Percentiles rank a stretch among this genome's conserved stretches.
Evolutionary conservation across 176 grass and related monocot genomes (phyloP).

Genomic region (Saccharum officinarum): DNA sequence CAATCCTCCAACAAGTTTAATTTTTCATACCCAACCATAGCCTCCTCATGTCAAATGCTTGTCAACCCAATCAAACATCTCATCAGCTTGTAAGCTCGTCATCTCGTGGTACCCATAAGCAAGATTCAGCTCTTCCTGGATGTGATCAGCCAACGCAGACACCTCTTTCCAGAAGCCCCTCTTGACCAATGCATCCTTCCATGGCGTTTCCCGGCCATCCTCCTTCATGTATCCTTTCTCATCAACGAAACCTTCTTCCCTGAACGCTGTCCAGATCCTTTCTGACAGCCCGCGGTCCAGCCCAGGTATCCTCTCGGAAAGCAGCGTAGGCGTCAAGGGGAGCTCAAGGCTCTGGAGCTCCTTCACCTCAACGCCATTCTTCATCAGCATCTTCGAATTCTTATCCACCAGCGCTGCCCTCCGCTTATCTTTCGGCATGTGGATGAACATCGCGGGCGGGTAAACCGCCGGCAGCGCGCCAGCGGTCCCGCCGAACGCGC

Average conservation of each 20-base stretch:
- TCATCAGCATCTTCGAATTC: slow-evolving; percentile 55
- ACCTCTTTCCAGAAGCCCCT: slow-evolving; percentile 44
- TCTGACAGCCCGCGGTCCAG: slow-evolving; percentile 38
- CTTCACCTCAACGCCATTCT: slow-evolving; percentile 55
- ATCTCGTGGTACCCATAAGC: slow-evolving; percentile 77
- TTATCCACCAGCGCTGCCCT: slow-evolving; percentile 46
- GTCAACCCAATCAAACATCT: slow-evolving; percentile 81
- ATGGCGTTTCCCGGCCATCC: slow-evolving; percentile 54
- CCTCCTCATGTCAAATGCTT: slow-evolving; percentile 24
- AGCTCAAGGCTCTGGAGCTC: slow-evolving; percentile 62
- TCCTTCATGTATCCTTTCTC: slow-evolving; percentile 59
- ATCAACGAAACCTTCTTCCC: slow-evolving; percentile 57
- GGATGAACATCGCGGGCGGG: slow-evolving; percentile 64
- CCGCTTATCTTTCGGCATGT: slow-evolving; percentile 74
- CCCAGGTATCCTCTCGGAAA: slow-evolving; percentile 58
- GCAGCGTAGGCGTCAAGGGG: slow-evolving; percentile 47
- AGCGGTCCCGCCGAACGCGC: slow-evolving; percentile 33
- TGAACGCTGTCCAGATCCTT: slow-evolving; percentile 46
- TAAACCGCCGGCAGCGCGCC: slow-evolving; percentile 27
- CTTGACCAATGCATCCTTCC: slow-evolving; percentile 60
- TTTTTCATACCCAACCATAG: slow-evolving; percentile 6
- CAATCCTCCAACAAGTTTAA: background rate
- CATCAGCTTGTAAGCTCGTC: slow-evolving; percentile 55
- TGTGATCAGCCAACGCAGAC: slow-evolving; percentile 51
- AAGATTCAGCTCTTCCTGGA: slow-evolving; percentile 77